phyloP scores from a whole-genome alignment of 441 rosid species.

The Theobroma grandiflorum region DNA sequence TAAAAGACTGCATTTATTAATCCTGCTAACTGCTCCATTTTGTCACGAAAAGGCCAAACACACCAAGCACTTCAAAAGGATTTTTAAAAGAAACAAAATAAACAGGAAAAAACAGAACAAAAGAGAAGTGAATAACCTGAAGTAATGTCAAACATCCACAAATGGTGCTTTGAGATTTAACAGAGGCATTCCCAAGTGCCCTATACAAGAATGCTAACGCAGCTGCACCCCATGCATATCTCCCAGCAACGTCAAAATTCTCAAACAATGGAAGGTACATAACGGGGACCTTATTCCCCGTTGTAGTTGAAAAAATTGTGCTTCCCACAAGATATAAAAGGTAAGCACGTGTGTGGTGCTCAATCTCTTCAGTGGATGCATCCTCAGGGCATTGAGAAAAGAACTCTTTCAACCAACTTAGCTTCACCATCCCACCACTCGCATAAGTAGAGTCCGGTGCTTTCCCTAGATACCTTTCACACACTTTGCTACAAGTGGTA shows the following conservation, averaged over 20 bases:
- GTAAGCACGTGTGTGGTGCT: constrained; percentile 86
- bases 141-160: constrained; percentile 96
- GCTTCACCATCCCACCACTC: constrained; percentile 97
- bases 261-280: constrained; percentile 96
- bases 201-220: constrained; percentile 93
- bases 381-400: constrained; percentile 78
- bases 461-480: constrained; percentile 76
- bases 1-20: constrained; percentile 7
- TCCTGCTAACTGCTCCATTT: not conserved
- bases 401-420: constrained; percentile 96
- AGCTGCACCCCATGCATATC: constrained; percentile 96
- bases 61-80: not conserved
- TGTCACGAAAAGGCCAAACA: constrained; percentile 21
- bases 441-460: constrained; percentile 75
- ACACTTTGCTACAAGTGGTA: constrained; percentile 71
- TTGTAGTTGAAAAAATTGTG: constrained; percentile 95
- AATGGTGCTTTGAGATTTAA: constrained; percentile 94
- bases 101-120: constrained; percentile 15
- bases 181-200: constrained; percentile 98
- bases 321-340: constrained; percentile 94
- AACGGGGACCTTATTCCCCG: constrained; percentile 98
- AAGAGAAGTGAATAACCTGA: constrained; percentile 54
- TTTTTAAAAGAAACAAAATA: not conserved
- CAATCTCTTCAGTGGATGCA: constrained; percentile 70
- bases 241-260: constrained; percentile 83